Evolutionary conservation across 306 rosid genomes (phyloP), one percentile per base, ranked within the genome.

Genomic region (Dalbergia cultrata): DNA sequence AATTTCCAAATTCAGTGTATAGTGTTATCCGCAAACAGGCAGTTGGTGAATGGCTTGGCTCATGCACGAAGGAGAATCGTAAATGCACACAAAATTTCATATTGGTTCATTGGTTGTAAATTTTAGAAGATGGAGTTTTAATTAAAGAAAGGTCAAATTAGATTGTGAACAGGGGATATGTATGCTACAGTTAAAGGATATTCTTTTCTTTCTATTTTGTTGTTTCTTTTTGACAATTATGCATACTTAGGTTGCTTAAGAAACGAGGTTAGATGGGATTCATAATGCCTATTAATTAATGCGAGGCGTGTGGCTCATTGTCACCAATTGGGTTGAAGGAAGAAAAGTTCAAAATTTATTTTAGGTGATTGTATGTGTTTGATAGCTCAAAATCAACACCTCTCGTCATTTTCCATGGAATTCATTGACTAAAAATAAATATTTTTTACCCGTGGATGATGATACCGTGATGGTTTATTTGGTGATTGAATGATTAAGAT

Each of bases 221-320:
- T 56, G 0, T 17, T 17, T 3, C 6, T 7, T n/a, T 54, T 17
- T 17, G 10, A n/a, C 61, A 17, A 56, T 56, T 17, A 8, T 17
- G 41, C 41, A 6, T 4, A 61, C 12, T 61, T 61, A 12, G 17
- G 67, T 61, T 31, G 67, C 41, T 61, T 61, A 61, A 5, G 41
- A 61, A 31, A 31, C 41, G 8, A 34, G 44, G 69, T 63, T 63
- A 35, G 69, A n/a, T 41, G 21, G 12, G 47, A 63, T 8, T 63
- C 47, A 16, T 16, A 34, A 63, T 7, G 14, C 17, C 4, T 11
- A 22, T 37, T n/a, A 17, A 16, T 64, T 64, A 64, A 64, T 64
- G n/a, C 22, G 26, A 64, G 70, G 26, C 45, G 68, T n/a, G 70
- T 64, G 70, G 13, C 45, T 39, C 50, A 34, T 65, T n/a, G 50